Percentiles rank a stretch among this genome's conserved stretches.
phyloP scores from a whole-genome alignment of 371 early-diverging fungal species.

The Mortierella sp. region DNA sequence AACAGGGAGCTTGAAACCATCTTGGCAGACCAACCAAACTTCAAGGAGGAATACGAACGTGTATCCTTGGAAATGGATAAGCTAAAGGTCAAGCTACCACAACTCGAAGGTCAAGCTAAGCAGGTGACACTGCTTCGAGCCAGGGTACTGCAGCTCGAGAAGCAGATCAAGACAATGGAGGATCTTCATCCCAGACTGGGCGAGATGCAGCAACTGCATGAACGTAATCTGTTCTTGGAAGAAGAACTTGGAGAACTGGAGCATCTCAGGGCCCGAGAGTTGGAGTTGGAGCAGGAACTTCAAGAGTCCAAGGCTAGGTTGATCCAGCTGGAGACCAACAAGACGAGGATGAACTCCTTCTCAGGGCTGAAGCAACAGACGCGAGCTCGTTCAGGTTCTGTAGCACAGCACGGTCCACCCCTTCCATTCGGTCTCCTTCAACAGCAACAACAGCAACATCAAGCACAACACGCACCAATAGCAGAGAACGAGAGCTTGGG shows the following conservation, averaged over 20 bases:
- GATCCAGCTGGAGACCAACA: conserved; percentile 36
- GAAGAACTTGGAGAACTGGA: conserved; percentile 45
- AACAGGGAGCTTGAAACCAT: conserved; percentile 43
- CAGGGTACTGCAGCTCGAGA: conserved; percentile 39
- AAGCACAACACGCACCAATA: background rate
- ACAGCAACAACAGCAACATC: background rate
- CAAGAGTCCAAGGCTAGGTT: conserved; percentile 36
- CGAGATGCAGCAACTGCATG: conserved; percentile 38
- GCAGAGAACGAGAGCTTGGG: conserved; percentile 21
- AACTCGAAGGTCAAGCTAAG: conserved; percentile 49
- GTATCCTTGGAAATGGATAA: conserved; percentile 42
- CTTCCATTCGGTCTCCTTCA: background rate
- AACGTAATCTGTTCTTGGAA: conserved; percentile 49
- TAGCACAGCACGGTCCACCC: conserved; percentile 28
- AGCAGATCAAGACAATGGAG: conserved; percentile 53
- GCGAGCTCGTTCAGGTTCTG: conserved; percentile 38
- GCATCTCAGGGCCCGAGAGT: conserved; percentile 45
- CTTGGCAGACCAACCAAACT: conserved; percentile 37
- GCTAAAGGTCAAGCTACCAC: conserved; percentile 38
- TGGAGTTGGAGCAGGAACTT: conserved; percentile 40
- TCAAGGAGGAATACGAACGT: conserved; percentile 49
- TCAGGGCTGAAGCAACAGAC: conserved; percentile 21
- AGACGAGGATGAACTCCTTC: conserved; percentile 36
- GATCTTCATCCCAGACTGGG: conserved; percentile 39
- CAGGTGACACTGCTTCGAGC: conserved; percentile 42